Base-by-base conservation (phyloP, 805 yeast species). In the Candida taoyuanica region DNA sequence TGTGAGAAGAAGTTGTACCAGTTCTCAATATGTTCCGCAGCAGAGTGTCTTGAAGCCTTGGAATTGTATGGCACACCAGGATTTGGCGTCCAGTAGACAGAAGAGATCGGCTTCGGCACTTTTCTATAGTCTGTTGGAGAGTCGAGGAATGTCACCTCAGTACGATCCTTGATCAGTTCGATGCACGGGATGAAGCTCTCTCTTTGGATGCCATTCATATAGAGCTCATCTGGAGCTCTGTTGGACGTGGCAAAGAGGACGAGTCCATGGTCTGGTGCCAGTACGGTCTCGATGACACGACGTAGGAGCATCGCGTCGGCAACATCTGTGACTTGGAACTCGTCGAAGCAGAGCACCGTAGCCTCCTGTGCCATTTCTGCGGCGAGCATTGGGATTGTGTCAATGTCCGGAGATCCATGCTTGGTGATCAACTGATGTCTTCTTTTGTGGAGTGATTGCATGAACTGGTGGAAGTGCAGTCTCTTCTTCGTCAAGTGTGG, bases 281-380 rank as follows among this genome's bases (percentile, higher is more conserved):
- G 63, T n/a, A 85, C 68, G 27, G 77, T 61, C 52, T 77, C 74
- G 29, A 86, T 55, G 28, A 89, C 65, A 35, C 96, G 70, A 46
- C 98, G 75, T 30, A 93, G 68, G 24, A 93, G 70, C 98, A 93
- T 93, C 2, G 98, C 98, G 62, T 93, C 98, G 0, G 98, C 98
- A 21, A 93, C 97, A 60, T 93, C 98, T 1, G 96, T 87, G 30
- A 93, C 98, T 63, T 93, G 98, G 57, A 93, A 91, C 64, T 93
- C 98, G 63, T 93, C 98, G 58, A 93, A 86, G 60, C 98, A 93
- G 43, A 93, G 61, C 1, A 93, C 78, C 1, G 91, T 81, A 4
- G 93, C 72, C 34, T 72, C 68, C 46, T 73, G 73, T 1, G 97
- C 85, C 39, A 93, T 76, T 52, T 86, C 95, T 43, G 81, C 78